These are phyloP conservation scores for Colletotrichum brevisporum DNA, from an alignment of 2,329 filamentous ascomycete genomes.

Conservation along the genomic window DNA sequence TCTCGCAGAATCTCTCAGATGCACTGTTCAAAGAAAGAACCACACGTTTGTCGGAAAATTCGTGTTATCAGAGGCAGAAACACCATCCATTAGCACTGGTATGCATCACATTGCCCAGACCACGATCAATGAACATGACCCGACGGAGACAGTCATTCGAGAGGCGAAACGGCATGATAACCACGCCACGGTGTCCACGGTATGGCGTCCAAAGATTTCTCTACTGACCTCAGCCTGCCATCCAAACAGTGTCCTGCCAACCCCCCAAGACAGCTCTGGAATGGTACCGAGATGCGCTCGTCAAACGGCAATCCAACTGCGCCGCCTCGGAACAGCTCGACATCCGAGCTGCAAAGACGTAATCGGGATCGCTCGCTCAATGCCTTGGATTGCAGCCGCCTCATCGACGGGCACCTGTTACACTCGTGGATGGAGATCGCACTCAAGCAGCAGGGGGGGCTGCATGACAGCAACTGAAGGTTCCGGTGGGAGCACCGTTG, in stretches of 20 bases:
- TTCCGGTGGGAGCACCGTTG: conserved; percentile 19
- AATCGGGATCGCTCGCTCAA: conserved; percentile 9
- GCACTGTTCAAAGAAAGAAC: neutral
- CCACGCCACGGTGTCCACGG: too few species aligned
- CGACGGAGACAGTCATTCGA: too few species aligned
- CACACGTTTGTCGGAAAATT: neutral
- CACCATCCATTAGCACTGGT: neutral
- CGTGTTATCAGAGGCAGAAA: neutral
- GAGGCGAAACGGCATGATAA: too few species aligned
- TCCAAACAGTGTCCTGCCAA: too few species aligned
- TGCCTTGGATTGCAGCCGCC: conserved; percentile 26
- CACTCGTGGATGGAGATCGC: conserved; percentile 22
- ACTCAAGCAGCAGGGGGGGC: conserved; percentile 22
- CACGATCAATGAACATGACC: too few species aligned
- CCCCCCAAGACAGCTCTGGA: neutral
- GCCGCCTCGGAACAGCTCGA: conserved; percentile 4
- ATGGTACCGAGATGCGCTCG: conserved; percentile 20
- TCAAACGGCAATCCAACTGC: conserved; percentile 28
- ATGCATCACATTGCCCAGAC: neutral
- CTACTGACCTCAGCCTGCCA: too few species aligned
- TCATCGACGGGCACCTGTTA: conserved; percentile 31
- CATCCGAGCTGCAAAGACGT: conserved; percentile 9
- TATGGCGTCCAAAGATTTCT: too few species aligned
- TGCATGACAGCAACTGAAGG: conserved; percentile 24
- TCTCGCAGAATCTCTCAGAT: neutral